Evolutionary conservation across 129 eudicot genomes (phyloP).

Genomic region (Kitagawia praeruptora): DNA sequence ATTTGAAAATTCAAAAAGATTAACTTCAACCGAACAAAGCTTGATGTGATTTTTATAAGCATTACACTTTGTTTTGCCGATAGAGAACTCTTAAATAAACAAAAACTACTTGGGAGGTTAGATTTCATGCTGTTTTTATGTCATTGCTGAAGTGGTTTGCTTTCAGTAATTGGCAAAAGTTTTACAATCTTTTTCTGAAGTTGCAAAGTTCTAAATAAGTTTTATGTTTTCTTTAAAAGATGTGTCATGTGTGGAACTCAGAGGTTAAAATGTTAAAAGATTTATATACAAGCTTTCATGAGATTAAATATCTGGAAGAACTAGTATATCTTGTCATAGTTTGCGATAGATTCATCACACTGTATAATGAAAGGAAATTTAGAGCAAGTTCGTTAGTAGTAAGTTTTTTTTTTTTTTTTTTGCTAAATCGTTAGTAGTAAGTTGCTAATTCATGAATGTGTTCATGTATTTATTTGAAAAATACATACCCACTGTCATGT

Average conservation of each 20-base stretch:
- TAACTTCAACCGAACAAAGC: background rate
- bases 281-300: background rate
- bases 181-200: background rate
- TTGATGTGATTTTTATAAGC: background rate
- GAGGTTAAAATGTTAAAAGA: background rate
- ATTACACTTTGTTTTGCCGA: background rate
- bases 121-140: background rate
- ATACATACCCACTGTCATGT: too few species aligned
- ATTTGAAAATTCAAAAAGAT: background rate
- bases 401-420: too few species aligned
- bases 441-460: background rate
- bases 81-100: background rate
- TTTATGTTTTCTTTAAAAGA: background rate
- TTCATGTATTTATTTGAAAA: background rate
- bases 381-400: background rate
- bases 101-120: background rate
- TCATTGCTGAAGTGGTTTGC: background rate
- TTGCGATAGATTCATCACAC: background rate
- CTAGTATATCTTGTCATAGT: background rate
- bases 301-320: too few species aligned
- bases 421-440: background rate
- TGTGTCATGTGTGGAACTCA: background rate
- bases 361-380: background rate
- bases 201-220: background rate
- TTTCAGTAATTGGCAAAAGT: background rate